Conservation (phyloP, 2,329 filamentous ascomycete genomes). For the Colletotrichum camelliae region DNA sequence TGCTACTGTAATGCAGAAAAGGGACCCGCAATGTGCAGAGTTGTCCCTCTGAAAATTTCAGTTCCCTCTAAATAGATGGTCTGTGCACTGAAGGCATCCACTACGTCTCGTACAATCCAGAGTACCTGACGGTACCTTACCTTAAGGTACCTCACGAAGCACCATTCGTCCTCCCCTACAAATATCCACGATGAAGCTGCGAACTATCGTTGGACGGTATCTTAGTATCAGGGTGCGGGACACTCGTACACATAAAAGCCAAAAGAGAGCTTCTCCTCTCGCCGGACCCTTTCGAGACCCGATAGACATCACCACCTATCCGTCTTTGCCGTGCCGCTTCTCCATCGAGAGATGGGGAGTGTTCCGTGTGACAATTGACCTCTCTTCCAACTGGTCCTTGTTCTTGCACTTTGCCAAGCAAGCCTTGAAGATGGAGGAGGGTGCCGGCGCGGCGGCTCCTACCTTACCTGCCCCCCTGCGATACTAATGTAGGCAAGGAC, state of each 20-base stretch:
- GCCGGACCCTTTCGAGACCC: not conserved
- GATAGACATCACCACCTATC: not conserved
- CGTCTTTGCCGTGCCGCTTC: not conserved
- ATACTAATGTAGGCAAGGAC: not conserved
- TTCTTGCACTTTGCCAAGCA: not conserved
- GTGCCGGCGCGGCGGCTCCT: not conserved
- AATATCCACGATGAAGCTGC: not conserved
- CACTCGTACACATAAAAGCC: not conserved
- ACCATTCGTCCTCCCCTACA: not conserved
- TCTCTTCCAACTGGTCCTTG: not conserved
- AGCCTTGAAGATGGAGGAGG: not conserved
- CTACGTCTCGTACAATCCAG: not conserved
- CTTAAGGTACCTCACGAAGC: not conserved
- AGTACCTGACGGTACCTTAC: not conserved
- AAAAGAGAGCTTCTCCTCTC: not conserved
- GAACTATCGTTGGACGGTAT: not conserved
- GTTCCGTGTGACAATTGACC: not conserved
- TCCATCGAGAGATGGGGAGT: not conserved
- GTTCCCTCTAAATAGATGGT: not conserved
- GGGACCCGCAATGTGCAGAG: not conserved
- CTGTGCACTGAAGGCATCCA: not conserved
- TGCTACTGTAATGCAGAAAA: not conserved
- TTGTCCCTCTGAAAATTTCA: not conserved
- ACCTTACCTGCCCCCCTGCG: not conserved
- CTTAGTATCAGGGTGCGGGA: not conserved